A percentile compares a stretch with the other conserved stretches of the same genome.
Conservation (phyloP, 768 basidiomycete genomes). For the Pisolithus orientalis region DNA sequence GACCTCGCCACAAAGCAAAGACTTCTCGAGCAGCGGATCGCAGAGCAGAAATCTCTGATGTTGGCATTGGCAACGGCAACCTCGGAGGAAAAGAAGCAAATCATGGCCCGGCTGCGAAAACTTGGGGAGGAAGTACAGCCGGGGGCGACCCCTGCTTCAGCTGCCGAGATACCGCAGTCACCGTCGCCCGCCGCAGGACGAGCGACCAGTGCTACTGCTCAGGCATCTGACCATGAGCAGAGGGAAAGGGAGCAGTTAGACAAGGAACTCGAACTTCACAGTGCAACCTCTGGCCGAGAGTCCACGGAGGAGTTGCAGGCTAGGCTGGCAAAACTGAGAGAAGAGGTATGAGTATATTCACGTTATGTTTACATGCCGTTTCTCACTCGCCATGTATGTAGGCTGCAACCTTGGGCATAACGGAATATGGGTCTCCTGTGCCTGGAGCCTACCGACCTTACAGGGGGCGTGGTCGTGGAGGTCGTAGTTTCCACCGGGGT, state of each 20-base stretch:
- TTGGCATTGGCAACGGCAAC: slow-evolving; percentile 56
- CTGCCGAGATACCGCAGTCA: slow-evolving; percentile 21
- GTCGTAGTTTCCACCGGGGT: slow-evolving; percentile 52
- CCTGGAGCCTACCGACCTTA: slow-evolving; percentile 51
- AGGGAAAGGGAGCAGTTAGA: slow-evolving; percentile 67
- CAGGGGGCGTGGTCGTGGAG: slow-evolving; percentile 60
- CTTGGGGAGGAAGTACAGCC: slow-evolving; percentile 73
- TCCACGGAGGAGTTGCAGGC: slow-evolving; percentile 68
- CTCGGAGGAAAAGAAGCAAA: slow-evolving; percentile 68
- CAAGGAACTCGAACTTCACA: slow-evolving; percentile 73
- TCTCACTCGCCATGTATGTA: slow-evolving; percentile 19
- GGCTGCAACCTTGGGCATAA: slow-evolving; percentile 72
- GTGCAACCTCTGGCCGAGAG: slow-evolving; percentile 35
- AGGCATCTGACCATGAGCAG: slow-evolving; percentile 40
- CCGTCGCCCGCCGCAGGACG: slow-evolving; percentile 18
- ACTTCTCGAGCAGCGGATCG: slow-evolving; percentile 73
- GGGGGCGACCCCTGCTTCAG: slow-evolving; percentile 23
- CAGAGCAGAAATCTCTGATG: slow-evolving; percentile 86
- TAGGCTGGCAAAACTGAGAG: slow-evolving; percentile 70
- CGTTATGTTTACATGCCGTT: background rate
- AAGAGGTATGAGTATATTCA: slow-evolving; percentile 49
- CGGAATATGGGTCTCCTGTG: slow-evolving; percentile 35
- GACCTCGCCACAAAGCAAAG: slow-evolving; percentile 71
- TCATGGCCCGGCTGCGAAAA: slow-evolving; percentile 71
- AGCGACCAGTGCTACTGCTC: slow-evolving; percentile 21